Evolutionary conservation across 345 rosid genomes (phyloP), one percentile per base, ranked within the genome.

Genomic region (Arabis hirsuta): DNA sequence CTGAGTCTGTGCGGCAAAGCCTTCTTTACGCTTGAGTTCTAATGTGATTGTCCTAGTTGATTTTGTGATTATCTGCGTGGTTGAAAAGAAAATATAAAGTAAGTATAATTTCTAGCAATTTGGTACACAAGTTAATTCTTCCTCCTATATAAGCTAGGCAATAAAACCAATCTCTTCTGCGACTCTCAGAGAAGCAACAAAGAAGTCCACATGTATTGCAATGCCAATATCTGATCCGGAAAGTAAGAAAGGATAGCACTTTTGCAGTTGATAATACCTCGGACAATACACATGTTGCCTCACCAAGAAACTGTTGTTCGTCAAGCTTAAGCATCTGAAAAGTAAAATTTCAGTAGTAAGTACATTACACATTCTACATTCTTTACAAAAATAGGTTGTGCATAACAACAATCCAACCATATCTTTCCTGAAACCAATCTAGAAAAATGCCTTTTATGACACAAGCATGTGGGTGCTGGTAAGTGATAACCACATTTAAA

Each of bases 281-380:
- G 10, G 92, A 89, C 50, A 90, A 81, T 69, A 77, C 78, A 82
- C 96, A 90, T 12, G 60, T 81, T 73, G 92, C 86, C 84, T 90
- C 92, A 78, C 95, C 98, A 52, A 92, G 79, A 76, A 86, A 92
- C 13, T 92, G 83, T 41, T 89, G 96, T 51, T 85, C 84, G 29
- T 85, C 76, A 71, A 88, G 80, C 80, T 81, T 81, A 47, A 89
- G 76, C 43, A 72, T 65, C 96, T 89, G 82, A 78, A 79, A 38
- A 67, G 55, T 54, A 62, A 60, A 81, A 7, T 41, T 55, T 48
- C 27, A 69, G 48, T 70, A 12, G 59, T 62, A 26, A 69, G 53
- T 53, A 68, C 39, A 45, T 55, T 43, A 53, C 26, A 36, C 12
- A 52, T 53, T 8, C 9, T 32, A 62, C 44, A 36, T 20, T 6